Base-by-base conservation (phyloP, 2,329 filamentous ascomycete species). In the Fusarium heterosporum region DNA sequence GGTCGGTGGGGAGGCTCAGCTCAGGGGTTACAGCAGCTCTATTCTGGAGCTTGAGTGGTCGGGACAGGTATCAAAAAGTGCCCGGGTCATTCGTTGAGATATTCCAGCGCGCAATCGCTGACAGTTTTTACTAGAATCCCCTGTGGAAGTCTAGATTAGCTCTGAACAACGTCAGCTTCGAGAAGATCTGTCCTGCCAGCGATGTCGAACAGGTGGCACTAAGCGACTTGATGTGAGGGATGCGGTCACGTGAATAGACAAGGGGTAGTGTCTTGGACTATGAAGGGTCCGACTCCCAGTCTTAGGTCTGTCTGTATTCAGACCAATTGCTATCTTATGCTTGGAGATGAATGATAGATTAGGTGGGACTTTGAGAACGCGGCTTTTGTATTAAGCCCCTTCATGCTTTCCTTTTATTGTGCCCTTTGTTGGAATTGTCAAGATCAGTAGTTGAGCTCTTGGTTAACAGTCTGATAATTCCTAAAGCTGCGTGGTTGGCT, bases 161-260 rank as follows among this genome's bases (percentile, higher is more conserved):
- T 74, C 67, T 72, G 54, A 53, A 62, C 71, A 64, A 68, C 73
- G 68, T 76, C 73, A 70, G 68, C 69, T 76, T 74, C 75, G 66
- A 71, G 73, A 74, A 76, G 69, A 77, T 79, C 76, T 78, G 77
- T 78, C 77, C 76, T 75, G 71, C 72, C 68, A 72, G 68, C 61
- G 42, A 71, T 68, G 72, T 76, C 72, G 77, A 77, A 79, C 76
- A 79, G 76, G 77, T 79, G 78, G 77, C 78, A 79, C 76, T 77
- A 77, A 78, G 72, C 70, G 69, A 74, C 61, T 51, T 55, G 45
- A 66, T 38, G 32, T 29, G 46, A 55, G 50, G 22, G 34, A 42
- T 16, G 4, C 3, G 8, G 51, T 77, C 78, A 79, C 78, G 77
- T 79, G 78, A 75, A 50, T 10, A 10, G 10, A 39, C 64, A 71